A percentile compares a stretch with the other conserved stretches of the same genome.
phyloP scores from a whole-genome alignment of 2,329 filamentous ascomycete species.

The Huntiella omanensis region DNA sequence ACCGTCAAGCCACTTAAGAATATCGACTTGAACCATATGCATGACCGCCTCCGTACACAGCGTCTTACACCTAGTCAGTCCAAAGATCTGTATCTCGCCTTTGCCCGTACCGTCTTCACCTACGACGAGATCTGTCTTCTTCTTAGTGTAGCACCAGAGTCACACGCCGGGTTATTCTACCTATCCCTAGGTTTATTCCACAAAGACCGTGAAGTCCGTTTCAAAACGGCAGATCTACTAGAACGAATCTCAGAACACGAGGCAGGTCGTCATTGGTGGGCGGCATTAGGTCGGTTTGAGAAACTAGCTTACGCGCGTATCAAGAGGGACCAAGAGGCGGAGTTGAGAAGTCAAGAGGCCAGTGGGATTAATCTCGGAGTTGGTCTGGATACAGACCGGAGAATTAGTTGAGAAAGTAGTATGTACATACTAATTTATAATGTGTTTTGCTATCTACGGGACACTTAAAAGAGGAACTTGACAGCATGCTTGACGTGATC shows the following conservation, averaged over 20 bases:
- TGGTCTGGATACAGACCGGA: conserved; percentile 20
- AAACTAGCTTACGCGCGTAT: conserved; percentile 72
- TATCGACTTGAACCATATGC: conserved; percentile 80
- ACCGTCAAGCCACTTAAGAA: conserved; percentile 50
- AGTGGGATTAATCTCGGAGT: conserved; percentile 20
- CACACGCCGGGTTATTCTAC: conserved; percentile 77
- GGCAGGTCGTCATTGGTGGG: conserved; percentile 88
- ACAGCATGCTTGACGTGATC: conserved; percentile 87
- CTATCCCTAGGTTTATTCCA: conserved; percentile 83
- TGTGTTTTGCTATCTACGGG: not conserved
- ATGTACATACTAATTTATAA: not conserved
- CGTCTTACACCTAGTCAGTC: conserved; percentile 59
- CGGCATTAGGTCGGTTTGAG: conserved; percentile 65
- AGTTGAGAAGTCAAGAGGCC: conserved; percentile 27
- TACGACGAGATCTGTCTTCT: conserved; percentile 78
- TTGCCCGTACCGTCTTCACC: conserved; percentile 54
- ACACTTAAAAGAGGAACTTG: conserved; percentile 42
- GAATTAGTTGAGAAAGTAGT: conserved; percentile 26
- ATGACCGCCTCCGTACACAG: conserved; percentile 72
- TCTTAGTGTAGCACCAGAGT: conserved; percentile 65
- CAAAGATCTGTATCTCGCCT: conserved; percentile 67
- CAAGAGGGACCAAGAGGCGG: conserved; percentile 43
- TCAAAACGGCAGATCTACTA: conserved; percentile 59
- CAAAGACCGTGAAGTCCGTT: conserved; percentile 60
- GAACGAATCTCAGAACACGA: conserved; percentile 72